Evolutionary conservation across 2,329 filamentous ascomycete genomes (phyloP), one percentile per base, ranked within the genome.

Genomic region (Alternaria viburni): DNA sequence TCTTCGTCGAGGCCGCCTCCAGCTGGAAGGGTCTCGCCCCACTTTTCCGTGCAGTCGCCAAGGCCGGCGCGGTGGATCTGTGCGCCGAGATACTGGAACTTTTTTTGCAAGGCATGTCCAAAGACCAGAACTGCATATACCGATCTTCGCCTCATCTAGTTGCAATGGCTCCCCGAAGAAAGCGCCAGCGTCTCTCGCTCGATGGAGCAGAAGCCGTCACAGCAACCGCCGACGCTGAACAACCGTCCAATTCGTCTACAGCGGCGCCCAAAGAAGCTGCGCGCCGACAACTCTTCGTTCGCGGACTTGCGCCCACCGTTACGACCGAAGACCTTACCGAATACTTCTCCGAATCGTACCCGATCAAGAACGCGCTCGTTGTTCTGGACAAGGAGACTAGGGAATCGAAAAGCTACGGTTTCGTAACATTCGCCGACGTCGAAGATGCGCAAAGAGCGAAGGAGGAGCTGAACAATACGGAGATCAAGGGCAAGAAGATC

Each of bases 311-410:
- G 19, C 82, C 90, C 21, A 87, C 86, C 23, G 90, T 91, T 41
- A 98, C 94, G 32, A 92, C 88, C 77, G 93, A 97, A 75, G 86
- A 86, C 57, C 86, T 99, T 67, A 92, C 93, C 62, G 90, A 93
- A 62, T 91, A 94, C 80, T 99, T 99, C 82, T 98, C 96, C 7
- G 89, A 97, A 79, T 91, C 93, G 63, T 98, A 93, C 74, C 94
- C 96, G 8, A 88, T 99, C 77, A 98, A 97, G 81, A 95, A 98
- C 81, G 95, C 96, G 56, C 92, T 91, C n/a, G 93, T 97, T 5
- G 93, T 99, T 43, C 83, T 91, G 60, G 95, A 99, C 78, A 89
- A 91, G 15, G 86, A 89, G 68, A 97, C 94, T 2, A 97, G 97
- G 76, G 84, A 90, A 71, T 97, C 93, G 13, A 91, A 93, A 77